phyloP scores from a whole-genome alignment of 306 rosid species.

The Sesbania bispinosa region DNA sequence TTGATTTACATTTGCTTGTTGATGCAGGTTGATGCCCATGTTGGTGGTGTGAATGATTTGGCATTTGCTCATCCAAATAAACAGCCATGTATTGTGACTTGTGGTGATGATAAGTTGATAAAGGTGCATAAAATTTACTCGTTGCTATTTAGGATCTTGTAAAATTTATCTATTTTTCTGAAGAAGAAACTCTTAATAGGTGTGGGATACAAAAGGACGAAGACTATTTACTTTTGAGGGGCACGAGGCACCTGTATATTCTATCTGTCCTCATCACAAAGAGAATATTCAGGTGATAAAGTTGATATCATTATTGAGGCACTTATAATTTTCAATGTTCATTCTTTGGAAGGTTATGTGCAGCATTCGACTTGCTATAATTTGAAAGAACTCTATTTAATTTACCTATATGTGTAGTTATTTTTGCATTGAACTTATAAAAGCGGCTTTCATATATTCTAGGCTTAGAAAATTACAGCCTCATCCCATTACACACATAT shows the following conservation, averaged over 20 bases:
- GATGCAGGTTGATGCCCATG: constrained; percentile 77
- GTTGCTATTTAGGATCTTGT: constrained; percentile 9
- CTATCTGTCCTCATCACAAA: constrained; percentile 91
- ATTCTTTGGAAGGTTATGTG: neutral
- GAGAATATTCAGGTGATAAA: constrained; percentile 69
- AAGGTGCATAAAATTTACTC: constrained; percentile 47
- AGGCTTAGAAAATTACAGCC: neutral
- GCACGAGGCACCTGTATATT: constrained; percentile 82
- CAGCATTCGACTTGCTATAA: neutral
- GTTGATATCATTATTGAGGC: neutral
- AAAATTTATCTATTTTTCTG: constrained; percentile 22
- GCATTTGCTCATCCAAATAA: constrained; percentile 86
- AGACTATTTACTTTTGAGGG: constrained; percentile 72
- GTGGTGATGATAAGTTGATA: constrained; percentile 89
- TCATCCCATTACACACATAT: neutral
- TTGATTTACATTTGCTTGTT: constrained; percentile 22
- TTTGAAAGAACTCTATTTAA: neutral
- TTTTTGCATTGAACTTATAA: neutral
- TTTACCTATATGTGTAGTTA: neutral
- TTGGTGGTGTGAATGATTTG: constrained; percentile 85
- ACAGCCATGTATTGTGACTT: constrained; percentile 73
- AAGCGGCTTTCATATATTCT: neutral
- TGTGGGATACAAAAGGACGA: constrained; percentile 75
- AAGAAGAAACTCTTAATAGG: constrained; percentile 49
- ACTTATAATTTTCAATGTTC: neutral